Evolutionary conservation across 495 filamentous ascomycete genomes (phyloP).

Genomic region (Parmelia sp.): DNA sequence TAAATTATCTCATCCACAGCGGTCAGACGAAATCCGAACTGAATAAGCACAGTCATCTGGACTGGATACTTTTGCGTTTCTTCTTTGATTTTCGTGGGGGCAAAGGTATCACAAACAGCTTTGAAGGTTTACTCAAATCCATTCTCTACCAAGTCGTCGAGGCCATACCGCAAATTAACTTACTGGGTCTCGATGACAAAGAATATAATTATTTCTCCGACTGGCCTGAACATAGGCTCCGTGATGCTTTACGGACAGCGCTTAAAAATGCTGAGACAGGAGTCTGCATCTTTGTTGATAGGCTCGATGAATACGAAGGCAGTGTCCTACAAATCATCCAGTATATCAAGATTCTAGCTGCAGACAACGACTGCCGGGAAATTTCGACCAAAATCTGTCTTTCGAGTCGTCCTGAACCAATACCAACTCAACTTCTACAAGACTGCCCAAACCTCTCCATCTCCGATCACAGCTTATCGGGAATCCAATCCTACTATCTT

Average conservation of each 20-base stretch:
- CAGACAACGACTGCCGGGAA: neutral
- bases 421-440: conserved; percentile 3
- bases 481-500: neutral
- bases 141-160: conserved; percentile 3
- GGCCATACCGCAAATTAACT: neutral
- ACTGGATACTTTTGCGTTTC: neutral
- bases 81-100: conserved; percentile 9
- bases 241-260: neutral
- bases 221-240: conserved; percentile 3
- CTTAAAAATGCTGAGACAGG: neutral
- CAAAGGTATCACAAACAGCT: neutral
- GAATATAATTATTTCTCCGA: neutral
- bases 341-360: neutral
- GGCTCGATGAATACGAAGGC: conserved; percentile 1
- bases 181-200: neutral
- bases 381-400: neutral
- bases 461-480: neutral
- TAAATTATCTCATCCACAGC: neutral
- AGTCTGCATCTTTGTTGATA: conserved; percentile 1
- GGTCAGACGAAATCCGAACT: neutral
- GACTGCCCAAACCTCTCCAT: neutral
- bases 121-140: conserved; percentile 5
- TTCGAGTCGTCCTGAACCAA: conserved; percentile 6
- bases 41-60: neutral
- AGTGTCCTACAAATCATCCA: neutral